Base-by-base conservation (phyloP, 2,329 filamentous ascomycete species). In the Aspergillus novoparasiticus region DNA sequence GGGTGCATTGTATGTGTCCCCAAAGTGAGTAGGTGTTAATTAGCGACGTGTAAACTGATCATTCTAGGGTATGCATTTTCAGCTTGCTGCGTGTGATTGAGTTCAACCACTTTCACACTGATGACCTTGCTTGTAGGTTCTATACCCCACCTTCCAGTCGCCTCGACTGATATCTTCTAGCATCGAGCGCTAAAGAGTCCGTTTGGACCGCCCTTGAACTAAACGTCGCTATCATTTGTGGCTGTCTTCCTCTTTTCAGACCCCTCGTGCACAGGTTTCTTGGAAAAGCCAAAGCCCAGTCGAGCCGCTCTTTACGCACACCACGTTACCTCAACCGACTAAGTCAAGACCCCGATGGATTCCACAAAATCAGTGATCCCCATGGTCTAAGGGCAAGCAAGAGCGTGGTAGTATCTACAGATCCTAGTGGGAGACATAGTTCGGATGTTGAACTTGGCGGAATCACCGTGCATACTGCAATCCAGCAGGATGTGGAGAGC, bases 201-300 rank as follows among this genome's bases (percentile, higher is more conserved):
- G 65, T 65, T 41, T 71, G 66, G 54, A 72, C 64, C 16, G 69
- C 71, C 2, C 58, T 69, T 34, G 68, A 70, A 57, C 61, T 69
- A 14, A 64, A 70, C 21, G 61, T 66, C 5, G 66, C 68, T 10
- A 68, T 70, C 12, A 69, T 70, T 11, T 70, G 68, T 41, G 68
- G 68, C 26, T 69, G 61, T 16, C 63, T 70, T 6, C 61, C 66
- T 2, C 53, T 69, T 1, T 61, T 69, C 51, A 70, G 66, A 26
- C 68, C 67, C 0, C 26, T 69, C 10, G 46, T 68, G 23, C 62
- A 64, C 2, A 60, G 59, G 10, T 64, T 64, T 36, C 41, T 64
- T 14, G 62, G 59, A 34, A 64, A 58, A 8, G 55, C 53, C 8
- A 64, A 64, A 12, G 55, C 39, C 30, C 59, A 60, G 26, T 55